phyloP scores from a whole-genome alignment of 2,329 filamentous ascomycete genomes.

The Aschersonia sp. region DNA sequence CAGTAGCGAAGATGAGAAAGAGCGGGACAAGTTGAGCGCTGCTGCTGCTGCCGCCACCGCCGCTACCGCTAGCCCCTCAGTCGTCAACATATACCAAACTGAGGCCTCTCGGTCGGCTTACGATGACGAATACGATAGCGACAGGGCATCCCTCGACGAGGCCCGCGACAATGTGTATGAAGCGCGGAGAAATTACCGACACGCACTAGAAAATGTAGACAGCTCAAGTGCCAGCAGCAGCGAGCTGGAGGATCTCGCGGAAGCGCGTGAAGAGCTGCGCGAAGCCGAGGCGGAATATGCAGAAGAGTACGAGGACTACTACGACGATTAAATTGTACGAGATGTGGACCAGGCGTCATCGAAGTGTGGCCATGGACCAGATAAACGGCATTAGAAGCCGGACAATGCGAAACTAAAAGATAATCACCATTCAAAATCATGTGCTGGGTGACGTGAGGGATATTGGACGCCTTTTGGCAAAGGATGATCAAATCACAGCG shows the following conservation, averaged over 20 bases:
- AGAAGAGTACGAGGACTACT: conserved; percentile 22
- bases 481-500: no score
- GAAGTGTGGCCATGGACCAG: neutral
- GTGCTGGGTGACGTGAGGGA: no score
- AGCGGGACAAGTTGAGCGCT: neutral
- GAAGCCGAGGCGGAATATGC: conserved; percentile 26
- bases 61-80: neutral
- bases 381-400: neutral
- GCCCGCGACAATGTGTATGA: conserved; percentile 23
- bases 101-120: conserved; percentile 7
- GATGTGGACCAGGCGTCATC: neutral
- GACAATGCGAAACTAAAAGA: no score
- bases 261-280: conserved; percentile 34
- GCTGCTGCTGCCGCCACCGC: no score
- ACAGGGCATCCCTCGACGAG: conserved; percentile 23
- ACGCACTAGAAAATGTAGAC: conserved; percentile 21
- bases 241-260: conserved; percentile 35
- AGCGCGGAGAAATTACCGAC: conserved; percentile 28
- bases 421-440: no score
- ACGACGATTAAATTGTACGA: conserved; percentile 3
- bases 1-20: neutral
- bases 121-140: conserved; percentile 21
- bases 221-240: conserved; percentile 34
- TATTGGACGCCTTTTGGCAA: no score
- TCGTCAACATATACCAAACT: neutral